Evolutionary conservation across 768 basidiomycete genomes (phyloP).

Genomic region (Terana coerulea): DNA sequence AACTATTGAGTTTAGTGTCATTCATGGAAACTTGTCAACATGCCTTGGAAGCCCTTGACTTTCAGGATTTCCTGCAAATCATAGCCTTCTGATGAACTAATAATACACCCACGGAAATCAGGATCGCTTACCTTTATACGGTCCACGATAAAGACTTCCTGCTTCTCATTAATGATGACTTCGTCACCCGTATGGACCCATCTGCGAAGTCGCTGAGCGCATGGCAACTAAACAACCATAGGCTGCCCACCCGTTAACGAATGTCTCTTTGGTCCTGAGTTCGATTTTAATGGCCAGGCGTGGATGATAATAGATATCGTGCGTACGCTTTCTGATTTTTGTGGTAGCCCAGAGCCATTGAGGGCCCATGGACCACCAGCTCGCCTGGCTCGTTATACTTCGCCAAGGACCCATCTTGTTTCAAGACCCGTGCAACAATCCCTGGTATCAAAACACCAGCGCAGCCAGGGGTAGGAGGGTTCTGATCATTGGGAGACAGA

Average conservation of each 20-base stretch:
- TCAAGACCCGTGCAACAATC: slow-evolving; percentile 49
- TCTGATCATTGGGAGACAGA: slow-evolving; percentile 44
- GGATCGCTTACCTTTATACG: slow-evolving; percentile 49
- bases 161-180: slow-evolving; percentile 48
- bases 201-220: slow-evolving; percentile 25
- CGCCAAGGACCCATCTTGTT: slow-evolving; percentile 52
- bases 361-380: slow-evolving; percentile 42
- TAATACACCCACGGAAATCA: background rate
- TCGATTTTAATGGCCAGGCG: background rate
- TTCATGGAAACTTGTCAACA: background rate
- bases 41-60: slow-evolving; percentile 59
- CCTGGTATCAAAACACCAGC: slow-evolving; percentile 51
- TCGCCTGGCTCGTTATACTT: slow-evolving; percentile 58
- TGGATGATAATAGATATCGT: background rate
- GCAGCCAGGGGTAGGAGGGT: slow-evolving; percentile 51
- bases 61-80: slow-evolving; percentile 58
- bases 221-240: background rate
- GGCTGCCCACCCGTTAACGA: slow-evolving; percentile 50
- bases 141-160: slow-evolving; percentile 59
- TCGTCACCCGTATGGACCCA: slow-evolving; percentile 71
- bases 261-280: slow-evolving; percentile 59
- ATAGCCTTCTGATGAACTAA: slow-evolving; percentile 11
- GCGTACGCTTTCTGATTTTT: slow-evolving; percentile 61
- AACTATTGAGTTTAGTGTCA: background rate
- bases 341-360: slow-evolving; percentile 41